Evolutionary conservation across 2,329 filamentous ascomycete genomes (phyloP).

Genomic region (Alternaria sp.): DNA sequence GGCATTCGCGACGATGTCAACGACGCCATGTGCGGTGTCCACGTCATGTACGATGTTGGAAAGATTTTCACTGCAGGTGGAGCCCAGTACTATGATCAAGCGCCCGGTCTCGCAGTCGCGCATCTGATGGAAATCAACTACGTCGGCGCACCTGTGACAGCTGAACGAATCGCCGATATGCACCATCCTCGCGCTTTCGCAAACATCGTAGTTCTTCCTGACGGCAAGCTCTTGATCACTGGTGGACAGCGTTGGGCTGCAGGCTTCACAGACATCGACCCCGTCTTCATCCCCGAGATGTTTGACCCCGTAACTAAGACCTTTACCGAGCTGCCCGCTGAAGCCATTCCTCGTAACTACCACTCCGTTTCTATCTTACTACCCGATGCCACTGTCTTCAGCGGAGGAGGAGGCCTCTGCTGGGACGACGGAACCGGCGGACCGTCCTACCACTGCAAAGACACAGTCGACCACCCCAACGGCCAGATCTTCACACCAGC

Average conservation of each 20-base stretch:
- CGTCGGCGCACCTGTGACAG: constrained; percentile 14
- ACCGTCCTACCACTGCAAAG: constrained; percentile 51
- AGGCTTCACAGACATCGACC: constrained; percentile 21
- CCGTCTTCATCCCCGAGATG: constrained; percentile 24
- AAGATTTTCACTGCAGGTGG: constrained; percentile 46
- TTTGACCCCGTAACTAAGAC: constrained; percentile 26
- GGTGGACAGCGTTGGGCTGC: constrained; percentile 23
- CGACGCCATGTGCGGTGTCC: constrained; percentile 51
- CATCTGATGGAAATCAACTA: constrained; percentile 26
- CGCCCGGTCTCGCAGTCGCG: constrained; percentile 14
- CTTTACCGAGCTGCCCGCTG: constrained; percentile 21
- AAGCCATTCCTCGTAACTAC: constrained; percentile 26
- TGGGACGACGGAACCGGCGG: constrained; percentile 18
- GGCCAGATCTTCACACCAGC: constrained; percentile 61
- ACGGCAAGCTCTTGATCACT: constrained; percentile 32
- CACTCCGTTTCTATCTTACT: constrained; percentile 31
- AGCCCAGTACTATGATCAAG: constrained; percentile 17
- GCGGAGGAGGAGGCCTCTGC: constrained; percentile 28
- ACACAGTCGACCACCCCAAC: constrained; percentile 55
- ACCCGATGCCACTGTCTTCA: constrained; percentile 27
- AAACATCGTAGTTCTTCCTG: constrained; percentile 28
- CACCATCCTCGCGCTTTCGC: constrained; percentile 21
- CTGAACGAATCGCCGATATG: constrained; percentile 21
- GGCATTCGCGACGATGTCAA: constrained; percentile 51
- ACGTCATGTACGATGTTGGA: constrained; percentile 53